phyloP scores from a whole-genome alignment of 148 eudicot species.

The Agrostemma githago region DNA sequence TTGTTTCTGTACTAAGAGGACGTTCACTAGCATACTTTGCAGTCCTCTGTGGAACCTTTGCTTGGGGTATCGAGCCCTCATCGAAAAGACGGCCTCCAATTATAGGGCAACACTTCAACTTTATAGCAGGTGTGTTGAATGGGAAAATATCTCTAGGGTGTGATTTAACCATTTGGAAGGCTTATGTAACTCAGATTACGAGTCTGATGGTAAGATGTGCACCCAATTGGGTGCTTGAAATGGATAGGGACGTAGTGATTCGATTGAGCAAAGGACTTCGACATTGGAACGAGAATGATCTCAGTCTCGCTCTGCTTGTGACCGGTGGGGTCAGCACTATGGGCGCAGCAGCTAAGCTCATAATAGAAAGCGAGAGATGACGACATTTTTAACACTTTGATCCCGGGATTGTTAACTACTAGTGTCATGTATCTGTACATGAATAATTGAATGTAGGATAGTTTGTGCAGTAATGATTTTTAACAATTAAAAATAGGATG shows the following conservation, averaged over 20 bases:
- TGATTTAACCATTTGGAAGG: constrained; percentile 59
- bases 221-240: constrained; percentile 67
- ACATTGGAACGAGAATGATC: constrained; percentile 58
- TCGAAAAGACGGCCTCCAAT: constrained; percentile 48
- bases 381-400: background rate
- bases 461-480: constrained; percentile 15
- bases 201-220: constrained; percentile 61
- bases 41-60: constrained; percentile 52
- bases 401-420: background rate
- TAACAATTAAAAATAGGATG: constrained; percentile 6
- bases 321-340: constrained; percentile 62
- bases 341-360: constrained; percentile 68
- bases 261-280: constrained; percentile 56
- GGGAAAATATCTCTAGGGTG: constrained; percentile 78
- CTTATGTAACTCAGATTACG: constrained; percentile 55
- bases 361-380: constrained; percentile 36
- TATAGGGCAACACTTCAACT: constrained; percentile 59
- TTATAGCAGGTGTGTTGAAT: constrained; percentile 64
- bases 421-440: constrained; percentile 14
- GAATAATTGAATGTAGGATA: constrained; percentile 18
- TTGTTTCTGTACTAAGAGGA: constrained; percentile 51
- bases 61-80: constrained; percentile 65
- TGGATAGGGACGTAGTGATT: constrained; percentile 45
- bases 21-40: constrained; percentile 72
- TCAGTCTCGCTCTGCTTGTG: constrained; percentile 58